Evolutionary conservation across 164 flowering plant species (phyloP).

Genomic region (Pachysandra terminalis): DNA sequence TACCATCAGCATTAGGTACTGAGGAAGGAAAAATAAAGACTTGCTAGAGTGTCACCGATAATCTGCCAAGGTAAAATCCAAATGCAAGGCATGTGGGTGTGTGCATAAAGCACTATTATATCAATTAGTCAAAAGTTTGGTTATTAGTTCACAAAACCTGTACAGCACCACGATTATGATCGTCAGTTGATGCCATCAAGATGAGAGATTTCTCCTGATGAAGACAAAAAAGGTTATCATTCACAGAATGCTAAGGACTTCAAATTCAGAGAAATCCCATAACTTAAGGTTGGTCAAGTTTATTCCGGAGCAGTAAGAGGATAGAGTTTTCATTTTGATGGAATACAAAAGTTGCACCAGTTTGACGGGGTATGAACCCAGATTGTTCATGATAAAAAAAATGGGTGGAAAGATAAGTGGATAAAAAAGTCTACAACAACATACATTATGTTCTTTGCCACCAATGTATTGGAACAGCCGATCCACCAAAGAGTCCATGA

Average conservation of each 20-base stretch:
- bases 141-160: constrained; percentile 41
- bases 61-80: neutral
- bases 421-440: constrained; percentile 3
- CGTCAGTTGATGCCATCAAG: constrained; percentile 35
- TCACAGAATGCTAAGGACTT: neutral
- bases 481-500: constrained; percentile 59
- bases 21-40: neutral
- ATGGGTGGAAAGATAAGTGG: neutral
- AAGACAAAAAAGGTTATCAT: constrained; percentile 10
- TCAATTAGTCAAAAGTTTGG: neutral
- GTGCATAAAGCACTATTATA: too few species aligned
- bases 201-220: constrained; percentile 49
- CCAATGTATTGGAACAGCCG: constrained; percentile 77
- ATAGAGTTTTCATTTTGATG: too few species aligned
- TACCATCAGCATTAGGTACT: neutral
- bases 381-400: neutral
- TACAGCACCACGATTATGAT: constrained; percentile 49
- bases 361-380: constrained; percentile 1
- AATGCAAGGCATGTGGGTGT: neutral
- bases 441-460: constrained; percentile 66
- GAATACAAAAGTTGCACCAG: constrained; percentile 8
- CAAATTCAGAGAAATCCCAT: neutral
- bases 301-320: neutral
- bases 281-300: neutral
- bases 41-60: neutral